A percentile compares a stretch with the other conserved stretches of the same genome.
These are phyloP conservation scores for Chlamydomonas schloesseri DNA, from an alignment of 139 green algal genomes.

Conservation along the genomic window DNA sequence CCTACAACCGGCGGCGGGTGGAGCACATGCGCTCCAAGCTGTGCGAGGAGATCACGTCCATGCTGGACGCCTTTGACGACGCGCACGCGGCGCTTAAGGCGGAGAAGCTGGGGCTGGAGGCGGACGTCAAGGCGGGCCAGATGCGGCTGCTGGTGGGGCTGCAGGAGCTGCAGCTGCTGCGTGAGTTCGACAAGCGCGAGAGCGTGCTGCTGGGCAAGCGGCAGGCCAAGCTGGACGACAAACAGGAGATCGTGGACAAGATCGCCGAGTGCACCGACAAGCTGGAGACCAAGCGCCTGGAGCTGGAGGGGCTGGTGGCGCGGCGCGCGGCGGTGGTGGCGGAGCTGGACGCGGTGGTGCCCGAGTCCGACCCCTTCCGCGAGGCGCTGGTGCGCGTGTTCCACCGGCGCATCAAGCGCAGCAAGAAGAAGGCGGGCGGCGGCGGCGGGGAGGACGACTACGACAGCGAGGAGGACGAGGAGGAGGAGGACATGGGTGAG, in stretches of 20 bases:
- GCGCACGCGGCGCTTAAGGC: slow-evolving; percentile 59
- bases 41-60: slow-evolving; percentile 20
- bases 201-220: slow-evolving; percentile 68
- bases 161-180: slow-evolving; percentile 74
- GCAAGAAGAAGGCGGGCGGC: slow-evolving; percentile 67
- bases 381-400: slow-evolving; percentile 82
- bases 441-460: slow-evolving; percentile 53
- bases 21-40: slow-evolving; percentile 46
- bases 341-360: slow-evolving; percentile 66
- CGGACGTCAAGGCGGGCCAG: slow-evolving; percentile 72
- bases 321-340: slow-evolving; percentile 47
- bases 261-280: slow-evolving; percentile 59
- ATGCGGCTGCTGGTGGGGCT: slow-evolving; percentile 67
- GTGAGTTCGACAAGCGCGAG: slow-evolving; percentile 81
- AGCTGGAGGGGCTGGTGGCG: slow-evolving; percentile 64
- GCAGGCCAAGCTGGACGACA: slow-evolving; percentile 72
- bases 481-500: slow-evolving; percentile 53
- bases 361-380: slow-evolving; percentile 61
- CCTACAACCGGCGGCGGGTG: slow-evolving; percentile 44
- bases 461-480: slow-evolving; percentile 61
- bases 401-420: slow-evolving; percentile 79
- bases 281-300: slow-evolving; percentile 66
- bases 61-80: slow-evolving; percentile 70
- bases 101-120: slow-evolving; percentile 73
- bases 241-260: slow-evolving; percentile 68